phyloP scores from a whole-genome alignment of 495 filamentous ascomycete genomes.

The Annulohypoxylon nitens region DNA sequence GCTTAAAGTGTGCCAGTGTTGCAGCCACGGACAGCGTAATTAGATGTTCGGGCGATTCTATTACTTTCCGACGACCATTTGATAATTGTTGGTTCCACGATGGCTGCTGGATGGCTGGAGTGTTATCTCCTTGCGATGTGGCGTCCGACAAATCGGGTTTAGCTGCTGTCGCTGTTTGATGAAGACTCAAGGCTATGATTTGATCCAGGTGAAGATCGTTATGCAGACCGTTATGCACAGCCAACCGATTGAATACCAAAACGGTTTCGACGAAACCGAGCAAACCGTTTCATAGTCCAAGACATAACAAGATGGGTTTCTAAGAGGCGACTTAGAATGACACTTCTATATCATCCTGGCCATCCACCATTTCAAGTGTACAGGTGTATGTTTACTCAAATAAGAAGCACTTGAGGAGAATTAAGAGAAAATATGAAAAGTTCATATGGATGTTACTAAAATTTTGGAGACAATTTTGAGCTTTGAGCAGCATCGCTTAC shows the following conservation, averaged over 20 bases:
- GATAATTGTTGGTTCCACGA: slow-evolving; percentile 23
- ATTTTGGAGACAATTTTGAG: too few relatives aligned
- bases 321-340: too few relatives aligned
- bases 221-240: slow-evolving; percentile 10
- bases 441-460: too few relatives aligned
- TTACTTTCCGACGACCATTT: slow-evolving; percentile 39
- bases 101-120: background rate
- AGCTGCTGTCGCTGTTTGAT: slow-evolving; percentile 6
- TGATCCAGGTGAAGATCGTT: background rate
- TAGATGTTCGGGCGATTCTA: slow-evolving; percentile 36
- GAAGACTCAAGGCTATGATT: too few relatives aligned
- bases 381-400: too few relatives aligned
- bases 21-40: slow-evolving; percentile 24
- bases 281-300: background rate
- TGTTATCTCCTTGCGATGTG: slow-evolving; percentile 3
- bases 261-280: background rate
- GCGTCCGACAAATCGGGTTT: slow-evolving; percentile 6
- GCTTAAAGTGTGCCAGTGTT: slow-evolving; percentile 9
- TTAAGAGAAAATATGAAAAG: too few relatives aligned
- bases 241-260: background rate
- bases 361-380: too few relatives aligned
- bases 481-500: too few relatives aligned
- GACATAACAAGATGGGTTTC: background rate
- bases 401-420: too few relatives aligned
- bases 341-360: too few relatives aligned